These are phyloP conservation scores for Lactarius akahatsu DNA, from an alignment of 768 basidiomycete species.

Conservation along the genomic window DNA sequence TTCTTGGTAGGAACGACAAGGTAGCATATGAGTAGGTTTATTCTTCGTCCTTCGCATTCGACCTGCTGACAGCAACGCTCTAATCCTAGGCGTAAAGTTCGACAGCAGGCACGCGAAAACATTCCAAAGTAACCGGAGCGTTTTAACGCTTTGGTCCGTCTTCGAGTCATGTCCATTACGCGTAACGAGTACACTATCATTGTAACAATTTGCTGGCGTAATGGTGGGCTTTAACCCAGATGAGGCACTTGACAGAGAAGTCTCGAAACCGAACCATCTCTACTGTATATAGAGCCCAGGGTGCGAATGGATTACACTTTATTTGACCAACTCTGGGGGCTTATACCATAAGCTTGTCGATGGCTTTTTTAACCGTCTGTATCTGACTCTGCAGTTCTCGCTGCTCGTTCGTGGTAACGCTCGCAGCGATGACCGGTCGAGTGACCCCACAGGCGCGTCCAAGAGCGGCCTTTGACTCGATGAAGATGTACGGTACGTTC, in stretches of 20 bases:
- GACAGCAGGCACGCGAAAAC: constrained; percentile 86
- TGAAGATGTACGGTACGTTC: constrained; percentile 96
- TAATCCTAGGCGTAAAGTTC: constrained; percentile 65
- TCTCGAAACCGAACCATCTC: not conserved
- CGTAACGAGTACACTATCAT: constrained; percentile 17
- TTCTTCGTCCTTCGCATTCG: not conserved
- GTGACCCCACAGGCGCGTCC: constrained; percentile 96
- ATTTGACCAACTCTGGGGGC: constrained; percentile 1
- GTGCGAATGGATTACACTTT: constrained; percentile 3
- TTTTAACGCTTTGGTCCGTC: constrained; percentile 17
- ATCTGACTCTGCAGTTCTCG: constrained; percentile 91
- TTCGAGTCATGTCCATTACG: constrained; percentile 20
- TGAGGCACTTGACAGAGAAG: not conserved
- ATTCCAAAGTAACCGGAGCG: constrained; percentile 63
- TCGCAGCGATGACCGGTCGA: constrained; percentile 91
- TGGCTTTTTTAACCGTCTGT: constrained; percentile 74
- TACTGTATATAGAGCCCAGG: not conserved
- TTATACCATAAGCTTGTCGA: constrained; percentile 65
- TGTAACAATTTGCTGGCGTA: constrained; percentile 20
- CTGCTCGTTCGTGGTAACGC: constrained; percentile 94
- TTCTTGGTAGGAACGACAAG: constrained; percentile 76
- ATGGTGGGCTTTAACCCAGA: constrained; percentile 6
- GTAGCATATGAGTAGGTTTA: constrained; percentile 83
- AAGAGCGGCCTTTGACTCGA: constrained; percentile 92
- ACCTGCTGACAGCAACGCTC: not conserved